Percentiles rank a stretch among this genome's conserved stretches.
These are phyloP conservation scores for Penicillium psychrosexuale DNA, from an alignment of 2,329 filamentous ascomycete genomes.

Conservation along the genomic window DNA sequence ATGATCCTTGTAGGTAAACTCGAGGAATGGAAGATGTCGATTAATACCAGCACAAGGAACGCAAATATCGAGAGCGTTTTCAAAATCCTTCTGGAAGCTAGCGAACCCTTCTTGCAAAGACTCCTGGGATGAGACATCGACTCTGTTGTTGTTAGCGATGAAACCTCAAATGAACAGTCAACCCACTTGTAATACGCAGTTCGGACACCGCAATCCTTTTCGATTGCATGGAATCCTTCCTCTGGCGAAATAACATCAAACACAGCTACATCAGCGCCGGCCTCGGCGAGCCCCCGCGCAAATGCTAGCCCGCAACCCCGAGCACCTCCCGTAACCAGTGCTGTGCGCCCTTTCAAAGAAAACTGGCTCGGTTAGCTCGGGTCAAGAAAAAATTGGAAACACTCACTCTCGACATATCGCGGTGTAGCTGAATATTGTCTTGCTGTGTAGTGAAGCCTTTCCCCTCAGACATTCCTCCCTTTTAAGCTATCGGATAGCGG, in stretches of 20 bases:
- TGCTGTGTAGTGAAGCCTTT: neutral
- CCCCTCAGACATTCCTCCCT: slow-evolving; percentile 4
- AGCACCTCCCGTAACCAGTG: slow-evolving; percentile 48
- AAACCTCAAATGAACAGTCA: neutral
- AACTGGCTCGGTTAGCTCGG: slow-evolving; percentile 37
- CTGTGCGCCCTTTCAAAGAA: slow-evolving; percentile 49
- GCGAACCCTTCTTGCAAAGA: slow-evolving; percentile 33
- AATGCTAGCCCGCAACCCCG: slow-evolving; percentile 48
- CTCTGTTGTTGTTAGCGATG: slow-evolving; percentile 22
- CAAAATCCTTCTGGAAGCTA: slow-evolving; percentile 36
- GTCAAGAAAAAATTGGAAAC: neutral
- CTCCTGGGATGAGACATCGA: slow-evolving; percentile 40
- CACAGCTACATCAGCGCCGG: slow-evolving; percentile 46
- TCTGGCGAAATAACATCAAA: slow-evolving; percentile 47
- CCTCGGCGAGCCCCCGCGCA: slow-evolving; percentile 46
- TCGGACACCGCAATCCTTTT: slow-evolving; percentile 43
- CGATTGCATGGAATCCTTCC: slow-evolving; percentile 40
- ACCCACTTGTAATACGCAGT: slow-evolving; percentile 40
- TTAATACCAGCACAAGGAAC: slow-evolving; percentile 49
- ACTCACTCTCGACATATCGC: slow-evolving; percentile 26
- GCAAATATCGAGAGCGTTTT: slow-evolving; percentile 43
- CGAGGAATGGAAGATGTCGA: slow-evolving; percentile 45
- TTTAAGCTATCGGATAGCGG: slow-evolving; percentile 7
- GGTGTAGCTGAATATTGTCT: neutral
- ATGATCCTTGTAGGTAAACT: slow-evolving; percentile 45